Percentiles rank a stretch among this genome's conserved stretches.
Evolutionary conservation across 192 early-diverging fungal species (phyloP).

Genomic region (Linnemannia schmuckeri): DNA sequence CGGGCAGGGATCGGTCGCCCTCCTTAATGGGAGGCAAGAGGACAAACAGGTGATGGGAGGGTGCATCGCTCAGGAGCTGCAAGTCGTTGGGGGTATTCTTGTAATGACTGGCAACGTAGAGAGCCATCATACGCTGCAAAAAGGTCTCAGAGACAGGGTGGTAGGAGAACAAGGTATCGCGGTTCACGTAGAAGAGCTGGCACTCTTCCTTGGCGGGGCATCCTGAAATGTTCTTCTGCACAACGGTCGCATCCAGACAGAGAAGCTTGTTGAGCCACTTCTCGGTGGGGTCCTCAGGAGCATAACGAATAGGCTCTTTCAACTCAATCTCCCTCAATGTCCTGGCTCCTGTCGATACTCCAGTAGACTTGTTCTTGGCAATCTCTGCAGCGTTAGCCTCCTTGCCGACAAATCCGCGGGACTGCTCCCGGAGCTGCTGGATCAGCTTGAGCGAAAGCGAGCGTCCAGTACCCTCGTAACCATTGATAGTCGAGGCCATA

Average conservation of each 20-base stretch:
- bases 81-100: constrained; percentile 99
- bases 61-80: constrained; percentile 97
- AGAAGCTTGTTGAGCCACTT: constrained; percentile 96
- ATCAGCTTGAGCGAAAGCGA: constrained; percentile 96
- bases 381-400: constrained; percentile 61
- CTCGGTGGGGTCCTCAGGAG: constrained; percentile 87
- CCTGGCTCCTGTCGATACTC: constrained; percentile 68
- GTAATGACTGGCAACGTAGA: constrained; percentile 99
- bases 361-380: constrained; percentile 53
- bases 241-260: constrained; percentile 90
- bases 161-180: constrained; percentile 98
- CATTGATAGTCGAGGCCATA: constrained; percentile 99
- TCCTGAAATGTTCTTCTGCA: constrained; percentile 79
- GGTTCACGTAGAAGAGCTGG: constrained; percentile 96
- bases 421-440: constrained; percentile 95
- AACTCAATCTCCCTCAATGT: constrained; percentile 92
- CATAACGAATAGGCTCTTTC: constrained; percentile 96
- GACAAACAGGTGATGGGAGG: constrained; percentile 97
- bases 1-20: constrained; percentile 80
- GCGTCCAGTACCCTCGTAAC: constrained; percentile 99
- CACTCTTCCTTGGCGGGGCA: constrained; percentile 95
- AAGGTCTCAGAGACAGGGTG: constrained; percentile 97
- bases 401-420: constrained; percentile 74
- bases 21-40: constrained; percentile 90
- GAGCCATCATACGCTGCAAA: constrained; percentile 96